These are phyloP conservation scores for Pseudomicrostroma phylloplanum DNA, from an alignment of 1,284 basidiomycete species.

Conservation along the genomic window DNA sequence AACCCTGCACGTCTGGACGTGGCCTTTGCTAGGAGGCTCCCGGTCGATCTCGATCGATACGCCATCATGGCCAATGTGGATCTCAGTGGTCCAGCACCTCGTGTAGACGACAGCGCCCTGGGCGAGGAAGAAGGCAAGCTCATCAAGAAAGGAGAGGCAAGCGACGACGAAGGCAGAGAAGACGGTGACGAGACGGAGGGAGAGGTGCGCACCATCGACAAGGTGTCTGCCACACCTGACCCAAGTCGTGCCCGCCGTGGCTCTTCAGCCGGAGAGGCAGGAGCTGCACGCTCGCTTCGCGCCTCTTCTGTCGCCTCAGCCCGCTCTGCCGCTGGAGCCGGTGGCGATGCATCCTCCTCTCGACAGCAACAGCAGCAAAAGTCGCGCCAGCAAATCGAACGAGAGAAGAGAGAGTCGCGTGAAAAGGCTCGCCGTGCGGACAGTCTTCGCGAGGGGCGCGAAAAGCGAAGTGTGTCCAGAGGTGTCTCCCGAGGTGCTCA, in stretches of 20 bases:
- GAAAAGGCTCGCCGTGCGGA: background rate
- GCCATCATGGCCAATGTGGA: conserved; percentile 42
- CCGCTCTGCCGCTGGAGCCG: background rate
- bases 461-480: background rate
- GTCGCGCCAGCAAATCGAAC: background rate
- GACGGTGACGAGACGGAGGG: background rate
- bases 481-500: background rate
- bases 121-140: conserved; percentile 13
- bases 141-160: conserved; percentile 26
- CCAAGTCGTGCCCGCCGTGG: background rate
- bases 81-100: conserved; percentile 43
- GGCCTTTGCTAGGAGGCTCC: conserved; percentile 37
- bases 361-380: background rate
- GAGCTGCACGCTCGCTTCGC: background rate
- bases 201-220: background rate
- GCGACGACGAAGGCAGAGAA: conserved; percentile 22
- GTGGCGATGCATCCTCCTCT: background rate
- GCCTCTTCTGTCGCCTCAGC: conserved; percentile 1
- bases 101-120: conserved; percentile 25
- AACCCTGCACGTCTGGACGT: conserved; percentile 55
- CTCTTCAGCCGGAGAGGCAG: too few species aligned
- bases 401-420: conserved; percentile 1
- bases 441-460: too few species aligned
- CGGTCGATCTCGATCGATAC: conserved; percentile 44
- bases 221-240: background rate